Evolutionary conservation across 1,139 yeast genomes (phyloP).

Genomic region (Candida tunisiensis): DNA sequence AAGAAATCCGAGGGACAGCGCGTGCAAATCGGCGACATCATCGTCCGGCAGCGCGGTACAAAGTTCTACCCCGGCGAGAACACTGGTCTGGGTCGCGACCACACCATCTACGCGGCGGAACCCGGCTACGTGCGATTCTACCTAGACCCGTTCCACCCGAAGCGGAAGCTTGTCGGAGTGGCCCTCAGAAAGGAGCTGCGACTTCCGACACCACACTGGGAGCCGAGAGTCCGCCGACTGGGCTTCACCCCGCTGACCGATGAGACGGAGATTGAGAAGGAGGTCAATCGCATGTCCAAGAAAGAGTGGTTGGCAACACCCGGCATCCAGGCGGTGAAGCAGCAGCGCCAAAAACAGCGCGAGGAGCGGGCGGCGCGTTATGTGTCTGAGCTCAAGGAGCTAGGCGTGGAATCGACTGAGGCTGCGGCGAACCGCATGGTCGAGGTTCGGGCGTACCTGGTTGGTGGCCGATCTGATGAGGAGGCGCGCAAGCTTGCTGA

Average conservation of each 20-base stretch:
- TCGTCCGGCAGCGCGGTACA: constrained; percentile 96
- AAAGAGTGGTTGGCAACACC: constrained; percentile 45
- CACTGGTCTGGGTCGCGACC: constrained; percentile 76
- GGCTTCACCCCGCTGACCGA: constrained; percentile 48
- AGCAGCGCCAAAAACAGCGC: constrained; percentile 26
- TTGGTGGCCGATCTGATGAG: constrained; percentile 25
- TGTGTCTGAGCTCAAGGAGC: constrained; percentile 12
- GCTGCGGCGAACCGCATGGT: constrained; percentile 36
- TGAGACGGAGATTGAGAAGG: constrained; percentile 34
- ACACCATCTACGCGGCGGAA: constrained; percentile 78
- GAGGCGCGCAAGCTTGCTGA: constrained; percentile 45
- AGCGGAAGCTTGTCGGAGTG: constrained; percentile 79
- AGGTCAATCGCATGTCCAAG: constrained; percentile 38
- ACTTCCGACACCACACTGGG: constrained; percentile 82
- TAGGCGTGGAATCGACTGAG: constrained; percentile 20
- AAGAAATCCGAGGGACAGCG: constrained; percentile 61
- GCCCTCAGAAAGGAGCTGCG: constrained; percentile 46
- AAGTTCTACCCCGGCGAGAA: constrained; percentile 91
- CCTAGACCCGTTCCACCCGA: constrained; percentile 93
- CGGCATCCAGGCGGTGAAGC: constrained; percentile 24
- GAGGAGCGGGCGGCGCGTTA: constrained; percentile 13
- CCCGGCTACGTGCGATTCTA: constrained; percentile 90
- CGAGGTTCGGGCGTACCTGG: constrained; percentile 30
- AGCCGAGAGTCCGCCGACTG: constrained; percentile 70
- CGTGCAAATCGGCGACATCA: constrained; percentile 71